Conservation (phyloP, 2,329 filamentous ascomycete genomes). For the Chrysosphaeria jannelii region DNA sequence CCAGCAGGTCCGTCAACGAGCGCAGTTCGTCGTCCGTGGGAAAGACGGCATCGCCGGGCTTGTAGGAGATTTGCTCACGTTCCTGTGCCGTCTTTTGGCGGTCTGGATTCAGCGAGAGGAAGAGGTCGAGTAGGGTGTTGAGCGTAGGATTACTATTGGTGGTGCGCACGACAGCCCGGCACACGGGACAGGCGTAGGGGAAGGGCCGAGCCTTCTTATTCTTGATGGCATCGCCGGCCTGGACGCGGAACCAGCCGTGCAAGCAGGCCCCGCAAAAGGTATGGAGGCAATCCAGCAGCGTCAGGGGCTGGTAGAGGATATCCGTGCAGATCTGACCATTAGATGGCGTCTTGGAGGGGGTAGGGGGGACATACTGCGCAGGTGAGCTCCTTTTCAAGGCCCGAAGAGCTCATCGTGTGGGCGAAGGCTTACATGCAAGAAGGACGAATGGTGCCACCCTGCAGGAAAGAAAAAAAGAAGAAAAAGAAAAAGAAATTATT, state of each 20-base stretch:
- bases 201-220: conserved; percentile 17
- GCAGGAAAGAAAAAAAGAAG: background rate
- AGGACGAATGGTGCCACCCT: background rate
- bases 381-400: conserved; percentile 78
- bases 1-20: conserved; percentile 18
- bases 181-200: conserved; percentile 72
- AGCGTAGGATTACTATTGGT: conserved; percentile 79
- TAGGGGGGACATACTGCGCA: conserved; percentile 44
- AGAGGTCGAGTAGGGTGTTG: conserved; percentile 71
- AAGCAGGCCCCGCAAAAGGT: conserved; percentile 89
- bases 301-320: conserved; percentile 68
- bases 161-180: conserved; percentile 58
- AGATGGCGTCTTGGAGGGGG: conserved; percentile 1
- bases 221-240: conserved; percentile 27
- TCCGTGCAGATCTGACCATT: conserved; percentile 68
- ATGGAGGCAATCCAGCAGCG: conserved; percentile 74
- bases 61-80: conserved; percentile 50
- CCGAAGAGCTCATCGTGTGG: conserved; percentile 8
- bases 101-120: conserved; percentile 51
- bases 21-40: no score
- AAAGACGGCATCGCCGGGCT: conserved; percentile 52
- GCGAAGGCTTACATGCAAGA: conserved; percentile 1
- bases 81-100: conserved; percentile 42
- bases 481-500: background rate
- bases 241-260: conserved; percentile 83